Conservation (phyloP, 2,329 filamentous ascomycete species). For the Fusarium xyrophilum region DNA sequence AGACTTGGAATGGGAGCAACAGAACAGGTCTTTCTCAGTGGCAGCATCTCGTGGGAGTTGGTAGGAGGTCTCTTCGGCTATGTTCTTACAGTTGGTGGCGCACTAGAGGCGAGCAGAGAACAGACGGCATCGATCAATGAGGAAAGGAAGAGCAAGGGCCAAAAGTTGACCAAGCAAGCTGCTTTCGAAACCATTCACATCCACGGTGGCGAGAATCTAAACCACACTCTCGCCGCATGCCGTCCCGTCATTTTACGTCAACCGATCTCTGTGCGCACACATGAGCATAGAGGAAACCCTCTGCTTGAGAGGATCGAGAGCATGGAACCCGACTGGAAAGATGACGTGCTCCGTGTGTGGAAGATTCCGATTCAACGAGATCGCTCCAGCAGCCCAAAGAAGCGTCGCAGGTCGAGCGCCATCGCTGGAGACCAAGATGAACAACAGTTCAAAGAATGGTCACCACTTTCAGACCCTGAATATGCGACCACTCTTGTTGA, state of each 20-base stretch:
- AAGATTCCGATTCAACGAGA: slow-evolving; percentile 64
- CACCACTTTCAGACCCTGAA: slow-evolving; percentile 41
- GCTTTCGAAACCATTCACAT: slow-evolving; percentile 61
- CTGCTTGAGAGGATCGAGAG: slow-evolving; percentile 40
- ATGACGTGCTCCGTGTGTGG: slow-evolving; percentile 84
- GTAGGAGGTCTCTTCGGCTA: slow-evolving; percentile 84
- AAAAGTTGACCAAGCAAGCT: slow-evolving; percentile 37
- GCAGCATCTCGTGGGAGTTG: slow-evolving; percentile 75
- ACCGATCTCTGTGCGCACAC: slow-evolving; percentile 73
- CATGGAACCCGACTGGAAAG: slow-evolving; percentile 71
- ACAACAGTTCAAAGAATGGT: slow-evolving; percentile 24
- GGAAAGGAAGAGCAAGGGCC: slow-evolving; percentile 50
- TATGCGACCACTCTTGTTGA: slow-evolving; percentile 46
- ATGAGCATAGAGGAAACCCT: slow-evolving; percentile 67
- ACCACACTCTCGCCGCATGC: slow-evolving; percentile 80
- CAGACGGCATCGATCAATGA: slow-evolving; percentile 50
- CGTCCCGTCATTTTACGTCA: slow-evolving; percentile 87
- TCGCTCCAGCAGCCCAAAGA: slow-evolving; percentile 47
- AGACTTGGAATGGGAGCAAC: slow-evolving; percentile 70
- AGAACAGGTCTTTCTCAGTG: slow-evolving; percentile 83
- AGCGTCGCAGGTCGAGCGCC: slow-evolving; percentile 43
- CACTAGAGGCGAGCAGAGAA: slow-evolving; percentile 57
- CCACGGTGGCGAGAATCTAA: slow-evolving; percentile 81
- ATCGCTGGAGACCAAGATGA: slow-evolving; percentile 11
- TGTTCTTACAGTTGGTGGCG: slow-evolving; percentile 82